A percentile compares a stretch with the other conserved stretches of the same genome.
These are phyloP conservation scores for Trebouxiophyceae sp. DNA, from an alignment of 163 green algal species.

Conservation along the genomic window DNA sequence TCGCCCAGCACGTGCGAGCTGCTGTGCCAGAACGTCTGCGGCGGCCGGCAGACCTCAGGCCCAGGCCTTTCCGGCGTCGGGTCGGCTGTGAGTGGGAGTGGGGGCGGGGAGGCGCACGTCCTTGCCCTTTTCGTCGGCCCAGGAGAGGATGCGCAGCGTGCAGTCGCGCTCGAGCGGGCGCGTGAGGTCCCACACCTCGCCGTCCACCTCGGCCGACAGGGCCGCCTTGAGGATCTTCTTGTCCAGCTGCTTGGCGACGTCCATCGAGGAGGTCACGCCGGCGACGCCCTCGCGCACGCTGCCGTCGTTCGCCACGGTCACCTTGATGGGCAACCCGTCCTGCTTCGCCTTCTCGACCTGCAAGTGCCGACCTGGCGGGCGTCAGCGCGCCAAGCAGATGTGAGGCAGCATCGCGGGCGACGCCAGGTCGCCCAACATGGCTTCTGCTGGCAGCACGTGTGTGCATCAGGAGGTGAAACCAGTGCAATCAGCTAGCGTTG, in stretches of 20 bases:
- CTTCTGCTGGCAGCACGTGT: too few species aligned
- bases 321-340: conserved; percentile 56
- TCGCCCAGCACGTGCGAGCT: conserved; percentile 90
- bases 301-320: conserved; percentile 63
- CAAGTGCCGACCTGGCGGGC: neutral
- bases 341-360: conserved; percentile 50
- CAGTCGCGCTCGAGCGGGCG: conserved; percentile 86
- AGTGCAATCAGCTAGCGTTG: too few species aligned
- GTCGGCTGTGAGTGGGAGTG: neutral
- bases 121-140: conserved; percentile 72
- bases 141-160: conserved; percentile 73
- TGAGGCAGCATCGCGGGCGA: too few species aligned
- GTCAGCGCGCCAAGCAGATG: neutral
- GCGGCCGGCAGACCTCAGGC: neutral
- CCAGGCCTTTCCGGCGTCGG: neutral
- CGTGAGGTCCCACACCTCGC: conserved; percentile 80
- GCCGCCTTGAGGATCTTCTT: conserved; percentile 87
- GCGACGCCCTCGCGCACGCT: conserved; percentile 51
- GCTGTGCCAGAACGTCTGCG: conserved; percentile 96
- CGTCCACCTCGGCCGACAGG: conserved; percentile 76
- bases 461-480: too few species aligned
- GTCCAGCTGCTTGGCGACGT: conserved; percentile 83
- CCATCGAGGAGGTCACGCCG: conserved; percentile 84
- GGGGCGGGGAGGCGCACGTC: conserved; percentile 45
- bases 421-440: too few species aligned